phyloP scores from a whole-genome alignment of 495 filamentous ascomycete genomes.

The Penicillium cinerascens region DNA sequence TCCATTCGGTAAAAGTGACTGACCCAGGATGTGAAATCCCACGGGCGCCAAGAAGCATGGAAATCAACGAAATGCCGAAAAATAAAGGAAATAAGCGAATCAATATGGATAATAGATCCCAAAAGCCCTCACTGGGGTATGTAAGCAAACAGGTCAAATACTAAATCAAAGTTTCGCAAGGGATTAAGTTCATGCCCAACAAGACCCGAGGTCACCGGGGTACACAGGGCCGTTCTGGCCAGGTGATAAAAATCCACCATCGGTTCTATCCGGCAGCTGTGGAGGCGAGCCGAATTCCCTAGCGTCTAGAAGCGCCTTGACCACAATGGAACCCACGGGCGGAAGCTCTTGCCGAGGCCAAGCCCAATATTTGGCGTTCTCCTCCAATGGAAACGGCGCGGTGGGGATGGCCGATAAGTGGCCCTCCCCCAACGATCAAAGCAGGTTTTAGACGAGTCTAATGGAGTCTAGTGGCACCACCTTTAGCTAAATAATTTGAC shows the following conservation, averaged over 20 bases:
- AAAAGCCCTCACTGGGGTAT: too few relatives aligned
- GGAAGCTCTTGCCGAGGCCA: not conserved
- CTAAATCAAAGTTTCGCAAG: too few relatives aligned
- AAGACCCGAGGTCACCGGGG: not conserved
- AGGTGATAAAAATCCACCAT: not conserved
- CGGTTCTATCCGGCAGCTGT: too few relatives aligned
- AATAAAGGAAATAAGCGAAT: too few relatives aligned
- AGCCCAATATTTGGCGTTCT: not conserved
- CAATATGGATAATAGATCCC: too few relatives aligned
- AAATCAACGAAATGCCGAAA: too few relatives aligned
- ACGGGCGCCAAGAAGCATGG: too few relatives aligned
- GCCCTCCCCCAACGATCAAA: not conserved
- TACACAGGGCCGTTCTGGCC: not conserved
- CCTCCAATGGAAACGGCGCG: not conserved
- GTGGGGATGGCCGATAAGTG: not conserved
- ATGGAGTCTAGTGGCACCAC: not conserved
- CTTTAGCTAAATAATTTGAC: not conserved
- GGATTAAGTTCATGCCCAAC: not conserved
- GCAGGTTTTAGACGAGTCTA: slow-evolving; percentile 5
- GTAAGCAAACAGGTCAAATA: too few relatives aligned
- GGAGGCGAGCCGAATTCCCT: not conserved
- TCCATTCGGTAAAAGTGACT: too few relatives aligned
- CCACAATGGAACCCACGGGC: not conserved
- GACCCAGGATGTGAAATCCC: too few relatives aligned
- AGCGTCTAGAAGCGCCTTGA: not conserved